Percentiles rank a stretch among this genome's conserved stretches.
These are phyloP conservation scores for Austroboletus festivus DNA, from an alignment of 768 basidiomycete species.

Conservation along the genomic window DNA sequence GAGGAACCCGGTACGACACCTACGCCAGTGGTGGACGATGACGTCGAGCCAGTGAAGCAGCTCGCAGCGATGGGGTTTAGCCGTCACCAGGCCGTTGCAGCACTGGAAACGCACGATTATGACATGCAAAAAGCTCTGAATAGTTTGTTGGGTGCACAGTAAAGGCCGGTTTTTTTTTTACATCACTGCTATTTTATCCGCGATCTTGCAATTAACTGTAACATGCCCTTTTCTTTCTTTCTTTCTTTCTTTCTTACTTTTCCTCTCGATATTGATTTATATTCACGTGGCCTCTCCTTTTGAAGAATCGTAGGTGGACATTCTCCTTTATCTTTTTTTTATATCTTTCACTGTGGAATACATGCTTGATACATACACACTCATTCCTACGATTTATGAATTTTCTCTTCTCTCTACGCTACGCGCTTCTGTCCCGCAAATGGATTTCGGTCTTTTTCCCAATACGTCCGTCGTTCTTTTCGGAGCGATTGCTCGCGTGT, in stretches of 20 bases:
- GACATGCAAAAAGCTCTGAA: slow-evolving; percentile 79
- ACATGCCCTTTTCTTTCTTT: slow-evolving; percentile 6
- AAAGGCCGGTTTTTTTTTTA: slow-evolving; percentile 5
- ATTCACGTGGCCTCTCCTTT: slow-evolving; percentile 16
- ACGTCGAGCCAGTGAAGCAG: slow-evolving; percentile 74
- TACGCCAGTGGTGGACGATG: slow-evolving; percentile 63
- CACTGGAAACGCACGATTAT: slow-evolving; percentile 82
- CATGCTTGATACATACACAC: slow-evolving; percentile 25
- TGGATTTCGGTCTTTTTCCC: slow-evolving; percentile 14
- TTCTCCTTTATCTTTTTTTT: slow-evolving; percentile 12
- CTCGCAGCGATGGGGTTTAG: slow-evolving; percentile 90
- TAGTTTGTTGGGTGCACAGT: slow-evolving; percentile 51
- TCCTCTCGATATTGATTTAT: too few relatives aligned
- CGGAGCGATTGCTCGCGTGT: too few relatives aligned
- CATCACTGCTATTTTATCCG: slow-evolving; percentile 15
- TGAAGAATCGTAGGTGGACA: slow-evolving; percentile 13
- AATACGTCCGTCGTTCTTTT: neutral
- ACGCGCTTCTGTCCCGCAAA: slow-evolving; percentile 3
- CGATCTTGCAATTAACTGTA: slow-evolving; percentile 22
- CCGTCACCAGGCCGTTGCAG: slow-evolving; percentile 73
- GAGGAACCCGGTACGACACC: slow-evolving; percentile 37
- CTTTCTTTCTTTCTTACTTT: neutral
- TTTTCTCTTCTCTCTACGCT: neutral
- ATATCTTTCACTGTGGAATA: slow-evolving; percentile 24
- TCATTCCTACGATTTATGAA: slow-evolving; percentile 24